Base-by-base conservation (phyloP, 352 stramenopile genomes). In the Hyaloperonospora arabidopsidis region DNA sequence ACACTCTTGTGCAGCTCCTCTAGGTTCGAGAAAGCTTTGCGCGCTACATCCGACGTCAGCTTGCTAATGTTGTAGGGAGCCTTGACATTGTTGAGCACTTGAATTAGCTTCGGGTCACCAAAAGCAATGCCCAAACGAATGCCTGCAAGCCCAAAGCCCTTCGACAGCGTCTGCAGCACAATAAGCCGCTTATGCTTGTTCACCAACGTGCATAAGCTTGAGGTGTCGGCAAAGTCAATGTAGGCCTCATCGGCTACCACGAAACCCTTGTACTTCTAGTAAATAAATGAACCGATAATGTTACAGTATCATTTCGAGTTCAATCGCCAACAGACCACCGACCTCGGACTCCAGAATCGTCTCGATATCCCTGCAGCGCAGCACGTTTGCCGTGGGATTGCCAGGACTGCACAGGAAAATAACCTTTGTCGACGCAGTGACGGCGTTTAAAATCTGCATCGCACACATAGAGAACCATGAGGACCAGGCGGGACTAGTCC, bases 41-140 rank as follows among this genome's bases (percentile, higher is more conserved):
- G 68, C 2, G 77, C 79, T 38, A 92, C 79, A 59, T 92, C 87
- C 41, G 88, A 83, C 5, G 95, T 98, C 25, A 99, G 72, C 58
- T 96, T 97, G 84, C 97, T 98, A 52, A 99, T 95, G 77, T 98
- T 98, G 81, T 99, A 99, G 14, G 95, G 96, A n/a, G 95, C 95
- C 72, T 99, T 99, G 54, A 98, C 92, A 63, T 98, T 98, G 75
- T 98, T 98, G 55, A 99, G 92, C 34, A 98, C 84, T 74, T 98
- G 87, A 65, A 99, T 97, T 8, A 98, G 76, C 52, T 87, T 83
- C 6, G 86, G 65, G 58, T 93, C 67, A 32, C 84, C 95, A 50
- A 98, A 97, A 19, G 94, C 89, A 57, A 94, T 87, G 5, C 89
- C 89, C 34, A 97, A 62, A 39, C 83, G 93, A 67, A 98, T 98